Conservation (phyloP, 495 filamentous ascomycete species). For the Podospora appendiculata region DNA sequence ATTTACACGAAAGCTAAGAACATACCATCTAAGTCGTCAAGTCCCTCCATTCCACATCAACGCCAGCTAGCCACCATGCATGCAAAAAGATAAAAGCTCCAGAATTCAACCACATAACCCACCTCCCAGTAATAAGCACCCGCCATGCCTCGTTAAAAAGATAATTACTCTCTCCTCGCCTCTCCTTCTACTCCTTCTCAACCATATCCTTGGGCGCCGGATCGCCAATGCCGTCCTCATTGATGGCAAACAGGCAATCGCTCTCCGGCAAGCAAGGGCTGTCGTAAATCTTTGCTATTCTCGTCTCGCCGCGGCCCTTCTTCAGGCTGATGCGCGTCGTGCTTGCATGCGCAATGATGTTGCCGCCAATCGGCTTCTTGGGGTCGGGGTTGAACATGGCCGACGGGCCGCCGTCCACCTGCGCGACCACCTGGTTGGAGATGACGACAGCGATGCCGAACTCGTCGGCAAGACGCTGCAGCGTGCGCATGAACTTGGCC, state of each 20-base stretch:
- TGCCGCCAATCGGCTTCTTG: conserved; percentile 97
- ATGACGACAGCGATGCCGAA: conserved; percentile 98
- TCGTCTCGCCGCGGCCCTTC: conserved; percentile 90
- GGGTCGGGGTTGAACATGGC: conserved; percentile 99
- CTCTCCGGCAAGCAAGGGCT: conserved; percentile 94
- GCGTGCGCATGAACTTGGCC: conserved; percentile 92
- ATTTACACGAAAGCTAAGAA: neutral
- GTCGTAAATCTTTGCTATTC: conserved; percentile 98
- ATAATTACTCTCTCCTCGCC: neutral
- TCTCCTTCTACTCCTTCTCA: conserved; percentile 37
- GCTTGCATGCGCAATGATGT: conserved; percentile 96
- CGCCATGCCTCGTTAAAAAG: conserved; percentile 1
- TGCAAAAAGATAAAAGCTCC: neutral
- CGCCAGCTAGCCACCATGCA: neutral
- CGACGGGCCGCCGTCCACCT: conserved; percentile 91
- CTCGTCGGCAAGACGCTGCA: conserved; percentile 92
- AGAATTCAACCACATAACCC: neutral
- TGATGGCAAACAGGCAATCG: conserved; percentile 94
- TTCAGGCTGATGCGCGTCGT: conserved; percentile 86
- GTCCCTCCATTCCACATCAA: neutral
- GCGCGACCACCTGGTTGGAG: conserved; percentile 96
- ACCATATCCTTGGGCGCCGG: conserved; percentile 83
- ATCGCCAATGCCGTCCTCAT: conserved; percentile 93
- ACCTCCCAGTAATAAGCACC: neutral
- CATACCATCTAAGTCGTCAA: neutral